Percentiles rank a stretch among this genome's conserved stretches.
These are phyloP conservation scores for Buxus sempervirens DNA, from an alignment of 164 flowering plant genomes.

Conservation along the genomic window DNA sequence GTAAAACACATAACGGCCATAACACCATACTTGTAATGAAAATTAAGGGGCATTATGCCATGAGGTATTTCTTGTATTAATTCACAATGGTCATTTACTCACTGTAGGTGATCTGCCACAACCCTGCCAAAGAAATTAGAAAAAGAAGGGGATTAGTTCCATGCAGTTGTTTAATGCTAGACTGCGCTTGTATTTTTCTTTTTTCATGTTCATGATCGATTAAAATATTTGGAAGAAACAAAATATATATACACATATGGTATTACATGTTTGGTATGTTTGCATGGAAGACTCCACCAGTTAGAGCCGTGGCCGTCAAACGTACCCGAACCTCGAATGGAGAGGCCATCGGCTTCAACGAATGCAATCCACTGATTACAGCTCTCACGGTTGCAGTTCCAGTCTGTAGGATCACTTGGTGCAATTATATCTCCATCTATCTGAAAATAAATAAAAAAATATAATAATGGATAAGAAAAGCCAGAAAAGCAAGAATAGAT, in stretches of 20 bases:
- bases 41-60: too few species aligned
- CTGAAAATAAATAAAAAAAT: slow-evolving; percentile 6
- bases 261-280: slow-evolving; percentile 1
- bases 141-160: not conserved
- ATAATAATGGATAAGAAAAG: not conserved
- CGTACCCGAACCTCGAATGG: slow-evolving; percentile 18
- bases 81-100: not conserved
- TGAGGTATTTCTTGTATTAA: too few species aligned
- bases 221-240: too few species aligned
- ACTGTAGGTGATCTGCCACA: not conserved
- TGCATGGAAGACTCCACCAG: slow-evolving; percentile 27
- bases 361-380: slow-evolving; percentile 1
- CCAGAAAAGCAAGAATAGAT: too few species aligned
- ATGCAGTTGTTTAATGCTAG: not conserved
- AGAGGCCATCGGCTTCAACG: slow-evolving; percentile 6
- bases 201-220: not conserved
- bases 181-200: too few species aligned
- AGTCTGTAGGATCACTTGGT: slow-evolving; percentile 9
- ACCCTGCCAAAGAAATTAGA: not conserved
- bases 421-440: slow-evolving; percentile 17
- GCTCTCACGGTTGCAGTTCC: slow-evolving; percentile 3
- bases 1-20: too few species aligned
- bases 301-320: slow-evolving; percentile 18
- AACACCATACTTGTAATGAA: too few species aligned
- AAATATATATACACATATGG: too few species aligned